These are phyloP conservation scores for Skeletonema menzelii DNA, from an alignment of 108 stramenopile species.

Conservation along the genomic window DNA sequence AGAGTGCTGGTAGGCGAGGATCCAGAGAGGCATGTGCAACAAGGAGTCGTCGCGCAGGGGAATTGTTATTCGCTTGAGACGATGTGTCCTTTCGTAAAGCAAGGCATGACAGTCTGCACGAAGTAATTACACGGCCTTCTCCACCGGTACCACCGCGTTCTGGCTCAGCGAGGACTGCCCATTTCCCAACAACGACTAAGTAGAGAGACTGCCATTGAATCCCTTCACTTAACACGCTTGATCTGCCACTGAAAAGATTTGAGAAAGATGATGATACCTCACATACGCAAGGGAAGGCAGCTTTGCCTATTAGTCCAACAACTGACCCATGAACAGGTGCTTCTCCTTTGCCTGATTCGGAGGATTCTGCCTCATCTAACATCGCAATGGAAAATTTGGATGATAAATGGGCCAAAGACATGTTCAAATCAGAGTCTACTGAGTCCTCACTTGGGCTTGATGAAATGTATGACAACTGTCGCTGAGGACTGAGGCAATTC, in stretches of 20 bases:
- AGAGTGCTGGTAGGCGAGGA: conserved; percentile 61
- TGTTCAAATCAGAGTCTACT: background rate
- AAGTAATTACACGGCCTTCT: conserved; percentile 69
- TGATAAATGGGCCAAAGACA: conserved; percentile 35
- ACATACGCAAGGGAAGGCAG: conserved; percentile 84
- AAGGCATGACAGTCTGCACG: conserved; percentile 58
- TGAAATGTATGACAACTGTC: conserved; percentile 17
- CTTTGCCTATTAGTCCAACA: conserved; percentile 61
- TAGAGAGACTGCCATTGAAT: conserved; percentile 90
- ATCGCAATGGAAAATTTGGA: conserved; percentile 44
- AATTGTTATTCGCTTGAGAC: conserved; percentile 38
- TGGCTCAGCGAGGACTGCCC: conserved; percentile 77
- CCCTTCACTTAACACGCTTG: conserved; percentile 80
- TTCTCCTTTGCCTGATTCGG: conserved; percentile 10
- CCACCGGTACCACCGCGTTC: conserved; percentile 54
- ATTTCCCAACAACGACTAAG: conserved; percentile 62
- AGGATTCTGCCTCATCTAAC: conserved; percentile 32
- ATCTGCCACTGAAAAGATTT: conserved; percentile 56
- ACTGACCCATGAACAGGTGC: conserved; percentile 48
- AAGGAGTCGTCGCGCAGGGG: conserved; percentile 74
- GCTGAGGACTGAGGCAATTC: background rate
- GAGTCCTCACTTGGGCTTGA: background rate
- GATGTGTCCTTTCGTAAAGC: conserved; percentile 53
- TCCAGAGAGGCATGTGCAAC: conserved; percentile 60
- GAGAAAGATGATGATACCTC: conserved; percentile 65